Evolutionary conservation across 331 rosid species (phyloP), one percentile per base, ranked within the genome.

Genomic region (Malus hybrid): DNA sequence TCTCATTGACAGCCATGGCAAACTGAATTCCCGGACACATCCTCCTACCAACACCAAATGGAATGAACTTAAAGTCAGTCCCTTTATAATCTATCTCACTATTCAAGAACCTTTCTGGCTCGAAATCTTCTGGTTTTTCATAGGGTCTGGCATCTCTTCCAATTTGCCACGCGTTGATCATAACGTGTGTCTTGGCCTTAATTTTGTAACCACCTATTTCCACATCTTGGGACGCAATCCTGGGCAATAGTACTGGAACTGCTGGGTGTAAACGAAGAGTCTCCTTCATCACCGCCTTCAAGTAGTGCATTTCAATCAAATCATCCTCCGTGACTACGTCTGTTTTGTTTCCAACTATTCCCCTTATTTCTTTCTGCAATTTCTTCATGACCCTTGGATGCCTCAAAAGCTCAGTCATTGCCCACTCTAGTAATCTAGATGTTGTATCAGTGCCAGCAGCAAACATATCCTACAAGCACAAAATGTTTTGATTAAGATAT

Each of bases 261-360:
- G 22, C 22, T 22, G 22, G 22, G 22, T 22, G 22, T 22, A 22
- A 22, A 22, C 22, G 83, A 34, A 83, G 71, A 5, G 81, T 67
- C 69, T 83, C 85, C 56, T 85, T 80, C 65, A 83, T 22, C 22
- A 82, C 79, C 13, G 81, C 86, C 15, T 83, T 85, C 6, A 85
- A 63, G 52, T 85, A 85, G 16, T 14, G 74, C 79, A 80, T 77
- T 20, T 32, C 71, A 3, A 77, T 67, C 63, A 85, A 8, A 60
- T 83, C 78, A 6, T 71, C 76, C 73, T 82, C 85, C 4, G 36
- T 74, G 44, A 36, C 10, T 44, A 78, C 15, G 19, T 46, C 54
- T 32, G 28, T 22, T 77, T 52, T 75, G 15, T 76, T 12, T 16
- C 76, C 76, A 10, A 28, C 48, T 4, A 62, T 54, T 24, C 24